Conservation (phyloP, 352 stramenopile species). For the Globisporangium takayamanum region DNA sequence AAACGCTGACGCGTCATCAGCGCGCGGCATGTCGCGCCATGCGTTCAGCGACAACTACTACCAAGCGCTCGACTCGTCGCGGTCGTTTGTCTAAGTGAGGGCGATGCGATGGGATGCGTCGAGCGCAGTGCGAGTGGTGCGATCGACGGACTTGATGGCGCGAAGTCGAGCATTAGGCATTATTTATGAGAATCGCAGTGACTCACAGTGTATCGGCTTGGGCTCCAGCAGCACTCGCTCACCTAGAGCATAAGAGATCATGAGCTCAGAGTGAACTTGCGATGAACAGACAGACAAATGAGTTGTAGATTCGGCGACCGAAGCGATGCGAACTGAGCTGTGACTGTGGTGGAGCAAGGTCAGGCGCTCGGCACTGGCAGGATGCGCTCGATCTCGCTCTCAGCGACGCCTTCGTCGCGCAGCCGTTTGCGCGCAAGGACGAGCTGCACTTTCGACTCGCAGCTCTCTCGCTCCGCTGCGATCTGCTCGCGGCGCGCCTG, state of each 20-base stretch:
- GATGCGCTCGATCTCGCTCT: conserved; percentile 48
- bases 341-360: too few relatives aligned
- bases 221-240: too few relatives aligned
- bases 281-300: too few relatives aligned
- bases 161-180: background rate
- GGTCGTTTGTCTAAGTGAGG: conserved; percentile 29
- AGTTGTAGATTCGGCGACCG: too few relatives aligned
- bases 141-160: too few relatives aligned
- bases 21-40: conserved; percentile 32
- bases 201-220: too few relatives aligned
- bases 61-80: conserved; percentile 55
- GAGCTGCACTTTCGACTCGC: conserved; percentile 36
- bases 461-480: conserved; percentile 35
- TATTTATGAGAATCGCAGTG: conserved; percentile 1
- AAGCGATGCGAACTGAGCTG: too few relatives aligned
- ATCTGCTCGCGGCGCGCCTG: conserved; percentile 33
- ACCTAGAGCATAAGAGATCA: too few relatives aligned
- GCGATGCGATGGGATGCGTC: background rate
- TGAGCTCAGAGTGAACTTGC: too few relatives aligned
- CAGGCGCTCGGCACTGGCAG: conserved; percentile 22
- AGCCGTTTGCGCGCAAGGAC: conserved; percentile 49
- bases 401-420: conserved; percentile 35
- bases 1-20: conserved; percentile 29
- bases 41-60: conserved; percentile 73
- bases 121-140: too few relatives aligned